Base-by-base conservation (phyloP, 208 protist species). In the Wallacemonas sp. region DNA sequence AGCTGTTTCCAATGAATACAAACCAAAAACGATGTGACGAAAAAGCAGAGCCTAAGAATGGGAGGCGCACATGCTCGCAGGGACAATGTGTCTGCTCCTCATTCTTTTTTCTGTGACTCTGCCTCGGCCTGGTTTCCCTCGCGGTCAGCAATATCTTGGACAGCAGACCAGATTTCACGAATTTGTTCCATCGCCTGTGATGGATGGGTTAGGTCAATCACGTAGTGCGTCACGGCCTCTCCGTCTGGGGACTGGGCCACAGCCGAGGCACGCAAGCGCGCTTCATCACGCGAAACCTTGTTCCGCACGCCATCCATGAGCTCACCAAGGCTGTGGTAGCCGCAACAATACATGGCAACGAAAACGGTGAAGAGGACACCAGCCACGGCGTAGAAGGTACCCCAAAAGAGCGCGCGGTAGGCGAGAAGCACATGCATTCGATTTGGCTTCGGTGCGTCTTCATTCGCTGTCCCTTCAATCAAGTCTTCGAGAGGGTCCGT, bases 371-470 rank as follows among this genome's bases (percentile, higher is more conserved):
- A 42, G 0, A 33, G 12, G 17, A 91, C 77, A 0, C 86, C 86
- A 30, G 83, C 14, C 0, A 91, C 8, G 1, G 89, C 86, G 44
- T 86, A 93, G 28, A 80, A 9, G 12, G 89, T 86, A 3, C 89
- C 89, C 79, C 77, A 91, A 22, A 84, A 28, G 27, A 95, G 74
- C 2, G 89, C 85, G 1, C 63, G 68, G 63, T 87, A 95, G 3
- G 89, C 89, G 0, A 95, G 66, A 27, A 85, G 61, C 9, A 93
- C 46, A 66, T 92, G 83, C 24, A 21, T 24, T 6, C n/a, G 24
- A 11, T 26, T 51, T 2, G 65, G 47, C 53, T 47, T 47, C 39
- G 44, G 39, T n/a, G 17, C 24, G 22, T 19, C 4, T 24, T 70
- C 70, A n/a, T 68, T 67, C 1, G 66, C 45, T 0, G 51, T 64